Conservation (phyloP, 2,329 filamentous ascomycete species). For the Aspergillus pseudoterreus region DNA sequence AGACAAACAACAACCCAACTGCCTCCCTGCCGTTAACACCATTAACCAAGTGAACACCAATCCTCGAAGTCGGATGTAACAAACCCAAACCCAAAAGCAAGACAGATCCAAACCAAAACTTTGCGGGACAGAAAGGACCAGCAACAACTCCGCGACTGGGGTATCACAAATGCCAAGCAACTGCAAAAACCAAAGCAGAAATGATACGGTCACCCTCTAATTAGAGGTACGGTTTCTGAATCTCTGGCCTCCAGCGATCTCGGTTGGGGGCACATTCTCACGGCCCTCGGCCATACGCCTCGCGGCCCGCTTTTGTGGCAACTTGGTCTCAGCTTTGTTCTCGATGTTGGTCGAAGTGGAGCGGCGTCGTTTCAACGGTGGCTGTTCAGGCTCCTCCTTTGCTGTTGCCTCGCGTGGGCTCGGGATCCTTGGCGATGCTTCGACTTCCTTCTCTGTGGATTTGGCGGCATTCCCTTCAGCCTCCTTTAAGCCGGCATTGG, state of each 20-base stretch:
- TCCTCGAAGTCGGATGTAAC: no score
- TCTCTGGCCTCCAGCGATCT: conserved; percentile 24
- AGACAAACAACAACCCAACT: no score
- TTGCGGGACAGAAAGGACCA: neutral
- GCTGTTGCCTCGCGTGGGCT: conserved; percentile 8
- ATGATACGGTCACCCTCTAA: neutral
- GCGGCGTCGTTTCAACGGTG: conserved; percentile 26
- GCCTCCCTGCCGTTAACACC: no score
- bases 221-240: conserved; percentile 27
- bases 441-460: conserved; percentile 16
- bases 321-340: conserved; percentile 40
- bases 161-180: neutral
- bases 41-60: no score
- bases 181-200: neutral
- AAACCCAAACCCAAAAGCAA: neutral
- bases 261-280: conserved; percentile 39
- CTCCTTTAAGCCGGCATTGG: conserved; percentile 48
- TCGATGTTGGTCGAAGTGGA: conserved; percentile 26
- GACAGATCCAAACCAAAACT: neutral
- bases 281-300: conserved; percentile 42
- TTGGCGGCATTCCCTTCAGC: conserved; percentile 48
- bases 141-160: neutral
- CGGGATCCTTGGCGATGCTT: conserved; percentile 7
- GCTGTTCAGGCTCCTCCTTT: conserved; percentile 22
- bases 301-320: conserved; percentile 41